Base-by-base conservation (phyloP, 768 basidiomycete genomes). In the Hygrophoropsis aurantiaca region DNA sequence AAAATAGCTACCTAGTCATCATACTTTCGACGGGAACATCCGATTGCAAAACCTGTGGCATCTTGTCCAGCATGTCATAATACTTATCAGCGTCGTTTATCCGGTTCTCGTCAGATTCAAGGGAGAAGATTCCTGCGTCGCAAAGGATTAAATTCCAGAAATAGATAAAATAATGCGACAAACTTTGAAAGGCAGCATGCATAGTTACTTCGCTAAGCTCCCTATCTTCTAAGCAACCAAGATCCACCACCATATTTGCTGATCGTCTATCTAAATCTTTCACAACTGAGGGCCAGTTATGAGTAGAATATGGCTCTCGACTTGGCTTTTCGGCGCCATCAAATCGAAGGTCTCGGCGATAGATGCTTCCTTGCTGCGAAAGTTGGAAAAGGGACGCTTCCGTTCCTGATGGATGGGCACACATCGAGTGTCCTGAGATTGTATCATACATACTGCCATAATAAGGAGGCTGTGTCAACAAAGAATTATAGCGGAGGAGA, bases 181-280 rank as follows among this genome's bases (percentile, higher is more conserved):
- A 59, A 89, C 88, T 64, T 51, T 82, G 65, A 50, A 89, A 90
- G 4, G 70, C 71, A 5, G 62, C 56, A 18, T 65, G 68, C 26
- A 90, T 54, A 60, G 89, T 73, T 15, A 77, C 66, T 52, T 76
- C 68, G 8, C 50, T 70, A 34, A 63, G 71, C 25, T 76, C 72
- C 51, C 73, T 75, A 35, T 56, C 66, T 36, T 73, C 77, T 5
- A 80, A 66, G 11, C 70, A 71, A 11, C 78, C 78, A 26, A 69
- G 49, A 33, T 77, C 73, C 25, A 68, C 49, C 1, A 47, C 57
- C 3, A 72, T 46, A 11, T 58, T 60, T 10, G 49, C 41, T 24
- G 54, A 54, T 15, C 61, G 57, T 11, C 49, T 57, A 19, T 66
- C 66, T 24, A 84, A 47, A 3, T 63, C 57, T 27, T 68, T 54